These are phyloP conservation scores for Ophiostoma angusticollis DNA, from an alignment of 2,329 filamentous ascomycete genomes.

Conservation along the genomic window DNA sequence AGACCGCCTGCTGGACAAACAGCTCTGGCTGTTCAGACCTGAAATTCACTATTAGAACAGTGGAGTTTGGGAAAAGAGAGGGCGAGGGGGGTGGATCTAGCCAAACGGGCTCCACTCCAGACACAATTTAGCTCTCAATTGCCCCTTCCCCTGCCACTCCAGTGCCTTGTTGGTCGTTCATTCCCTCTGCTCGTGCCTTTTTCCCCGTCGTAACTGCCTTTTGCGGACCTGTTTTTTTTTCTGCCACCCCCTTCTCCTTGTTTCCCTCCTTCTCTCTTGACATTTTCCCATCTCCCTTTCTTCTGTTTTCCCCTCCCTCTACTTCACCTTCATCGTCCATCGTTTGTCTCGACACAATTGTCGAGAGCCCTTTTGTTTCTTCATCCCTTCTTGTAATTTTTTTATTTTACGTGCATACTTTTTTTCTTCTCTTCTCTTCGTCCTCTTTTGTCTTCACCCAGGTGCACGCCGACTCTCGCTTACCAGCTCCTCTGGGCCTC, in stretches of 20 bases:
- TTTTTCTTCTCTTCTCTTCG: slow-evolving; percentile 6
- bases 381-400: slow-evolving; percentile 3
- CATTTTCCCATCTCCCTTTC: slow-evolving; percentile 1
- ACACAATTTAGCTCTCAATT: slow-evolving; percentile 6
- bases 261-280: slow-evolving; percentile 6
- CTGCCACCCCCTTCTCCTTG: slow-evolving; percentile 1
- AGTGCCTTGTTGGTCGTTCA: slow-evolving; percentile 4
- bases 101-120: slow-evolving; percentile 4
- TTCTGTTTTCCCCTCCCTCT: slow-evolving; percentile 3
- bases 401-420: slow-evolving; percentile 6
- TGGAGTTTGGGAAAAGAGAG: background rate
- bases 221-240: slow-evolving; percentile 3
- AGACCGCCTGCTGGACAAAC: too few species aligned
- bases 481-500: slow-evolving; percentile 1
- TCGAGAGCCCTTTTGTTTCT: slow-evolving; percentile 7
- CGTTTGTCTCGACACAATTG: slow-evolving; percentile 10
- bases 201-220: background rate
- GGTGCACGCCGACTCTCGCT: slow-evolving; percentile 12
- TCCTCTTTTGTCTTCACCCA: background rate
- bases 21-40: too few species aligned
- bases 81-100: slow-evolving; percentile 8
- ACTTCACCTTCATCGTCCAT: slow-evolving; percentile 12
- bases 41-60: too few species aligned
- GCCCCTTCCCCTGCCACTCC: slow-evolving; percentile 6
- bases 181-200: slow-evolving; percentile 5